phyloP scores from a whole-genome alignment of 2,329 filamentous ascomycete genomes.

The Pseudopyricularia javanii region DNA sequence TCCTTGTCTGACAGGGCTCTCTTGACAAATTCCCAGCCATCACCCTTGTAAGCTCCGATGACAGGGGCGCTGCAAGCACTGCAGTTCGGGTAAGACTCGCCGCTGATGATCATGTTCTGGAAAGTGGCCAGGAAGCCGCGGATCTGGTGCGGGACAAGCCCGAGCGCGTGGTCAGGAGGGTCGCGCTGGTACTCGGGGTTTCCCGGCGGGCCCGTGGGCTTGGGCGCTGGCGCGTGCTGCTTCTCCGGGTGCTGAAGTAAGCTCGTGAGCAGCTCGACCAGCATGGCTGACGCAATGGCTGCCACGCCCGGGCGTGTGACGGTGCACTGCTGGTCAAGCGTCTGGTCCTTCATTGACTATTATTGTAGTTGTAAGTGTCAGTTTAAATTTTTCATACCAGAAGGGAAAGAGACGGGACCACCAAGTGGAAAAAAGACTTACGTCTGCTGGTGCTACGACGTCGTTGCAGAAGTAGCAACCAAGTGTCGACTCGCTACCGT shows the following conservation, averaged over 20 bases:
- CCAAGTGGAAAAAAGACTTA: conserved; percentile 40
- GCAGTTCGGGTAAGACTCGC: conserved; percentile 67
- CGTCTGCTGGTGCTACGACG: conserved; percentile 85
- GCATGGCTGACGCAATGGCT: conserved; percentile 77
- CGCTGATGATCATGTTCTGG: conserved; percentile 60
- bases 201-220: conserved; percentile 14
- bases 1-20: conserved; percentile 62
- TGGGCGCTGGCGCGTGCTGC: conserved; percentile 47
- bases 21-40: conserved; percentile 69
- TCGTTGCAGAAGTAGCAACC: conserved; percentile 99
- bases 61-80: conserved; percentile 67
- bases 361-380: neutral
- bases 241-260: conserved; percentile 75
- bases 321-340: conserved; percentile 94
- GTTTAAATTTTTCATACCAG: neutral
- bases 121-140: conserved; percentile 67
- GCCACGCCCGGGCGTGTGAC: conserved; percentile 90
- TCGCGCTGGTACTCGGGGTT: conserved; percentile 33
- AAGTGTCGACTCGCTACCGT: conserved; percentile 51
- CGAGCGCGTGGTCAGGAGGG: conserved; percentile 46
- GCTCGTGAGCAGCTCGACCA: conserved; percentile 83
- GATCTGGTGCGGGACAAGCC: conserved; percentile 67
- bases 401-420: too few relatives aligned
- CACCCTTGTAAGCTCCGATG: conserved; percentile 50
- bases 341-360: conserved; percentile 86